phyloP scores from a whole-genome alignment of 495 filamentous ascomycete genomes.

The Stereocaulon alpinum region DNA sequence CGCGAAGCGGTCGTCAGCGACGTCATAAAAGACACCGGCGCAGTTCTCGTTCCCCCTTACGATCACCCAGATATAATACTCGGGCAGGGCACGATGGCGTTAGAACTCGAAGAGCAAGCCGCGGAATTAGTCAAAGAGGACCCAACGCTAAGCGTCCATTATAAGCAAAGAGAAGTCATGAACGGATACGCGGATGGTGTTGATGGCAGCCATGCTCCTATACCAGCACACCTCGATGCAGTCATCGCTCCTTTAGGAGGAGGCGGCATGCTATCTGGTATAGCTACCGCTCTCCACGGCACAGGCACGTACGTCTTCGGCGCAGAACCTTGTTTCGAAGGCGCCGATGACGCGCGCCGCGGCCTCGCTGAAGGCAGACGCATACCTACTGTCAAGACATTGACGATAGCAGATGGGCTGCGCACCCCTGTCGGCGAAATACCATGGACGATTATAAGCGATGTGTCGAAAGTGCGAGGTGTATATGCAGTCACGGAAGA shows the following conservation, averaged over 20 bases:
- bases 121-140: constrained; percentile 35
- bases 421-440: constrained; percentile 69
- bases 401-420: constrained; percentile 87
- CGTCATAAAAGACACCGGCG: constrained; percentile 58
- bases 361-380: constrained; percentile 53
- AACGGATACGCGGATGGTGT: not conserved
- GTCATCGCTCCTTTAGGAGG: constrained; percentile 83
- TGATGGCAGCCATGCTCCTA: not conserved
- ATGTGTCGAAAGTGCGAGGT: constrained; percentile 55
- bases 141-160: constrained; percentile 16
- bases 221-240: constrained; percentile 46
- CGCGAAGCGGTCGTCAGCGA: constrained; percentile 63
- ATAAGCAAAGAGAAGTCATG: constrained; percentile 10
- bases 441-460: constrained; percentile 75
- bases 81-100: constrained; percentile 76
- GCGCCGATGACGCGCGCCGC: constrained; percentile 69
- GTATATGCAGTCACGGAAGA: constrained; percentile 73
- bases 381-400: constrained; percentile 53
- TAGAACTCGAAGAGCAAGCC: constrained; percentile 74
- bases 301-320: constrained; percentile 64
- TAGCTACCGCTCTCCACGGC: constrained; percentile 62
- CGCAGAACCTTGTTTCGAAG: constrained; percentile 78
- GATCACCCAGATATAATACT: constrained; percentile 85
- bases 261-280: constrained; percentile 77
- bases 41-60: constrained; percentile 76